Percentiles rank a stretch among this genome's conserved stretches.
Conservation (phyloP, 1,284 basidiomycete species). For the Cystobasidium sp. region DNA sequence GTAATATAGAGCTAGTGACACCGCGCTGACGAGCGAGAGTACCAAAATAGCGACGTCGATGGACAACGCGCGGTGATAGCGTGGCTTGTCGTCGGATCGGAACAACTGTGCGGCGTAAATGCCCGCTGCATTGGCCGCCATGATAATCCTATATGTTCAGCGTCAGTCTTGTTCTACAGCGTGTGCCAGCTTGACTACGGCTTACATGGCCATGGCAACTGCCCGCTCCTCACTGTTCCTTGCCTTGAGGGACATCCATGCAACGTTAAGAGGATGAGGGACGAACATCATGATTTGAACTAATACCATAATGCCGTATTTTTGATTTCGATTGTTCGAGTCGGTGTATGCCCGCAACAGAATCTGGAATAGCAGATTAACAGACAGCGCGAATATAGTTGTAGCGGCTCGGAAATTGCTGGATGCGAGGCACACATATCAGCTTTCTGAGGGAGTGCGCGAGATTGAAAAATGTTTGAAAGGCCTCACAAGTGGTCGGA, state of each 20-base stretch:
- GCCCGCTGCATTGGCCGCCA: slow-evolving; percentile 53
- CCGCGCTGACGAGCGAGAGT: slow-evolving; percentile 37
- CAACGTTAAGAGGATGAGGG: slow-evolving; percentile 53
- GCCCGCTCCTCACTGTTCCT: slow-evolving; percentile 53
- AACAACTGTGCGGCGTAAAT: slow-evolving; percentile 54
- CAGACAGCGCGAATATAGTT: slow-evolving; percentile 48
- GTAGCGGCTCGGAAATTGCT: slow-evolving; percentile 51
- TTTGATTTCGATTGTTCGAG: slow-evolving; percentile 41
- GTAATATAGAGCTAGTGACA: slow-evolving; percentile 7
- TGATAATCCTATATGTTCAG: slow-evolving; percentile 13
- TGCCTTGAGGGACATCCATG: slow-evolving; percentile 54
- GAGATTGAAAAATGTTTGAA: neutral
- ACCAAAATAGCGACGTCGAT: slow-evolving; percentile 51
- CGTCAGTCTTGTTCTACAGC: slow-evolving; percentile 10
- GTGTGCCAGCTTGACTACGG: no score
- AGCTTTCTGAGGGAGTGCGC: neutral
- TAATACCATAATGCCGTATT: slow-evolving; percentile 53
- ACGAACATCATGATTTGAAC: slow-evolving; percentile 50
- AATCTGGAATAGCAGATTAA: slow-evolving; percentile 51
- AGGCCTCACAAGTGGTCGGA: slow-evolving; percentile 50
- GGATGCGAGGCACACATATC: neutral
- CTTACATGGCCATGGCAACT: slow-evolving; percentile 54
- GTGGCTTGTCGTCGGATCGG: slow-evolving; percentile 53
- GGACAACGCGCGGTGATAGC: slow-evolving; percentile 53
- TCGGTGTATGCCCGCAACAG: slow-evolving; percentile 52